Percentiles rank a stretch among this genome's conserved stretches.
Conservation (phyloP, 2,329 filamentous ascomycete genomes). For the Diplodia seriata region DNA sequence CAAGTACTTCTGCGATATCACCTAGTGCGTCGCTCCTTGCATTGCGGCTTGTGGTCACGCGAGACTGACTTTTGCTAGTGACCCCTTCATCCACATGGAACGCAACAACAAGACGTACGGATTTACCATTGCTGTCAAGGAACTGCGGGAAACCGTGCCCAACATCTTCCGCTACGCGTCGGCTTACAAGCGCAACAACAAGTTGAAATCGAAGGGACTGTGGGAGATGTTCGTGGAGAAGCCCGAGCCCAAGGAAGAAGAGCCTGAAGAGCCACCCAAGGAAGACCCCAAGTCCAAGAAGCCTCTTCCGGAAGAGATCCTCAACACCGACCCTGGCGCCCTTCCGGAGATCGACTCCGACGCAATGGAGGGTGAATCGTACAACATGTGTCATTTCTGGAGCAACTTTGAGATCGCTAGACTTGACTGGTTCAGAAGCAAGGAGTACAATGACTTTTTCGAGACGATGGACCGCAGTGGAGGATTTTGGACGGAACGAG, state of each 20-base stretch:
- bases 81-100: constrained; percentile 95
- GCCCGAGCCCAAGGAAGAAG: constrained; percentile 60
- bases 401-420: constrained; percentile 98
- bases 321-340: constrained; percentile 75
- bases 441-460: constrained; percentile 97
- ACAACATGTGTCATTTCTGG: constrained; percentile 99
- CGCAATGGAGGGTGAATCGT: constrained; percentile 94
- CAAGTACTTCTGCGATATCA: constrained; percentile 99
- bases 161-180: constrained; percentile 99
- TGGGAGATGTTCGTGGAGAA: constrained; percentile 99
- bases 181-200: constrained; percentile 92
- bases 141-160: constrained; percentile 94
- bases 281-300: constrained; percentile 71
- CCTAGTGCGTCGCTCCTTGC: constrained; percentile 72
- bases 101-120: constrained; percentile 96
- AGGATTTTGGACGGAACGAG: constrained; percentile 98
- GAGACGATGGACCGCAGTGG: constrained; percentile 98
- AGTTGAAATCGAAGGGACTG: constrained; percentile 85
- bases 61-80: constrained; percentile 57
- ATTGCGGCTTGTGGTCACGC: background rate
- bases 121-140: constrained; percentile 98
- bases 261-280: constrained; percentile 62
- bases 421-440: constrained; percentile 94
- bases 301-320: constrained; percentile 78
- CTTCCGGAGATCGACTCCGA: constrained; percentile 87